Percentiles rank a stretch among this genome's conserved stretches.
phyloP scores from a whole-genome alignment of 2,329 filamentous ascomycete species.

The Dothideomycetes sp. region DNA sequence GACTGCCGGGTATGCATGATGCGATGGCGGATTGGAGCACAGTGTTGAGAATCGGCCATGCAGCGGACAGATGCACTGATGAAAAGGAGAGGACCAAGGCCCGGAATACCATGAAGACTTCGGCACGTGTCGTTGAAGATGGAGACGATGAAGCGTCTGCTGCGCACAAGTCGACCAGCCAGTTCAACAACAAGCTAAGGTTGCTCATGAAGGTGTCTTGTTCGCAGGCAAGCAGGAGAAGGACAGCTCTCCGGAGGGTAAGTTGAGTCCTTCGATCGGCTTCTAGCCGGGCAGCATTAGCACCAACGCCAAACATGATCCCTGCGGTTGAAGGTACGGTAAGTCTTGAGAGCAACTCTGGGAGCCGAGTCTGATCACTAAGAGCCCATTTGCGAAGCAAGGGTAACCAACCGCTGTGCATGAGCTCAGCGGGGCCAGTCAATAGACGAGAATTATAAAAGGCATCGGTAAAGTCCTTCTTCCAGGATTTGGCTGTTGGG shows the following conservation, averaged over 20 bases:
- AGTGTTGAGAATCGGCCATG: slow-evolving; percentile 84
- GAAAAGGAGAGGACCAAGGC: slow-evolving; percentile 71
- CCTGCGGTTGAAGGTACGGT: slow-evolving; percentile 82
- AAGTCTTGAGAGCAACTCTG: slow-evolving; percentile 68
- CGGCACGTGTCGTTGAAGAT: slow-evolving; percentile 77
- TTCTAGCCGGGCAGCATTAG: slow-evolving; percentile 84
- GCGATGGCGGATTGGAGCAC: slow-evolving; percentile 74
- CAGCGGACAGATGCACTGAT: slow-evolving; percentile 64
- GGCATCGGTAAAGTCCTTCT: slow-evolving; percentile 80
- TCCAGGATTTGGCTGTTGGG: slow-evolving; percentile 80
- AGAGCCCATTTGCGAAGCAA: slow-evolving; percentile 75
- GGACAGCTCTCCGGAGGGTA: slow-evolving; percentile 71
- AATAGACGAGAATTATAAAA: slow-evolving; percentile 89
- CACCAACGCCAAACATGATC: slow-evolving; percentile 97
- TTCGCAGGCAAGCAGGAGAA: slow-evolving; percentile 65
- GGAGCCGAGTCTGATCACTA: slow-evolving; percentile 77
- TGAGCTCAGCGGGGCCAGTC: slow-evolving; percentile 51
- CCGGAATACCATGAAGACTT: slow-evolving; percentile 80
- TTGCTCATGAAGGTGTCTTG: slow-evolving; percentile 73
- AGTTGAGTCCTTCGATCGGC: slow-evolving; percentile 88
- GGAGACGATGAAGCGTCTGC: slow-evolving; percentile 84
- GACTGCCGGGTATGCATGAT: slow-evolving; percentile 58
- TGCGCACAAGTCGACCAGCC: slow-evolving; percentile 72
- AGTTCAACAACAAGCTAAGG: slow-evolving; percentile 63
- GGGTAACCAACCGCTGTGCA: slow-evolving; percentile 68